Conservation (phyloP, 2,329 filamentous ascomycete genomes). For the Ophiocordyceps australis region DNA sequence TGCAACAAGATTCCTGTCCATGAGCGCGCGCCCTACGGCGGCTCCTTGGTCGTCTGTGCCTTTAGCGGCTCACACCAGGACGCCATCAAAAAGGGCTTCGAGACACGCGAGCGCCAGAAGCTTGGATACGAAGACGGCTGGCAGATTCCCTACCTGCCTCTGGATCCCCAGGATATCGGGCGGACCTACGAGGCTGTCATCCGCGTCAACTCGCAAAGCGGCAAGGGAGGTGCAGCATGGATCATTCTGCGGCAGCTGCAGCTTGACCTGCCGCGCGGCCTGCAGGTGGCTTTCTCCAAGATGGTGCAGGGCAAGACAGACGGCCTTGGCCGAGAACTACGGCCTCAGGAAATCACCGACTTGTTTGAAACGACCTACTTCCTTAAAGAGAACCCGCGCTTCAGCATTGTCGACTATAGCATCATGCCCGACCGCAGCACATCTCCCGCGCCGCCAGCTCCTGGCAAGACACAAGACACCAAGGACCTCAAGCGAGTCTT, state of each 20-base stretch:
- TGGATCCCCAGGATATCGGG: slow-evolving; percentile 86
- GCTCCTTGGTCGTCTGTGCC: slow-evolving; percentile 77
- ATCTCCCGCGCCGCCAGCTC: slow-evolving; percentile 50
- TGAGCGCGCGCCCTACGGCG: slow-evolving; percentile 76
- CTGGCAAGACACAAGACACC: slow-evolving; percentile 58
- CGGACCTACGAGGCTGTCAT: slow-evolving; percentile 97
- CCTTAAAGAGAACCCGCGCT: slow-evolving; percentile 65
- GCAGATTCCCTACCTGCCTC: slow-evolving; percentile 79
- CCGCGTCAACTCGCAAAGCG: slow-evolving; percentile 89
- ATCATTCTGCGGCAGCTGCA: slow-evolving; percentile 79
- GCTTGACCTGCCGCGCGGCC: slow-evolving; percentile 79
- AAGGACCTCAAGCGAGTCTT: slow-evolving; percentile 68
- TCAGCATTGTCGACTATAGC: slow-evolving; percentile 78
- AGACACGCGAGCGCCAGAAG: slow-evolving; percentile 43
- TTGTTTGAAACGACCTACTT: slow-evolving; percentile 86
- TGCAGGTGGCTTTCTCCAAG: slow-evolving; percentile 81
- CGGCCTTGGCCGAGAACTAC: slow-evolving; percentile 62
- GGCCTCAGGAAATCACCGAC: slow-evolving; percentile 64
- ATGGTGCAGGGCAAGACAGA: slow-evolving; percentile 75
- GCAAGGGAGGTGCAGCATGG: slow-evolving; percentile 90
- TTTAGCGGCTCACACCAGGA: slow-evolving; percentile 91
- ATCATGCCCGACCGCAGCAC: slow-evolving; percentile 69
- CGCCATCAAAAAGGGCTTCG: slow-evolving; percentile 85
- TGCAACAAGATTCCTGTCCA: slow-evolving; percentile 94
- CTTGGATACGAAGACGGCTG: slow-evolving; percentile 49